phyloP scores from a whole-genome alignment of 768 basidiomycete species.

The Tylopilus felleus region DNA sequence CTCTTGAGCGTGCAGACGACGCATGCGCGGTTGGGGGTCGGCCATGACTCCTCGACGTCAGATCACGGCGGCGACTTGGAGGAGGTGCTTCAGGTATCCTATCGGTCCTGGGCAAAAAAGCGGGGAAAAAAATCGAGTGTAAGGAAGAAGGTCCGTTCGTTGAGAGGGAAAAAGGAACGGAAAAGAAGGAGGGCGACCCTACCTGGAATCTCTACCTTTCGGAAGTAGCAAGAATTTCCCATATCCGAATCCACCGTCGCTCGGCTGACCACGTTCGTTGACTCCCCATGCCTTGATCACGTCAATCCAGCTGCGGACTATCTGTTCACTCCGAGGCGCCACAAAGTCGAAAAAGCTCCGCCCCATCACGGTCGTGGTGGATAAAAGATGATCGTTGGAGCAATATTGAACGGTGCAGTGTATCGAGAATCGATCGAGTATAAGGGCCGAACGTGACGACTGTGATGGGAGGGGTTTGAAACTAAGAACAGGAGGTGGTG shows the following conservation, averaged over 20 bases:
- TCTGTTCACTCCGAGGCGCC: slow-evolving; percentile 54
- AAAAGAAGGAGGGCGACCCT: slow-evolving; percentile 1
- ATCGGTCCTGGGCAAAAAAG: slow-evolving; percentile 19
- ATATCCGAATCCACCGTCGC: slow-evolving; percentile 82
- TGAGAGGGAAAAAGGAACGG: not conserved
- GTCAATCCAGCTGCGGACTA: slow-evolving; percentile 71
- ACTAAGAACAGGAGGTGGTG: slow-evolving; percentile 34
- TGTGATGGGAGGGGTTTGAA: slow-evolving; percentile 67
- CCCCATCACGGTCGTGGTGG: slow-evolving; percentile 54
- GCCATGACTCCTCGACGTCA: slow-evolving; percentile 17
- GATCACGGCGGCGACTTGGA: slow-evolving; percentile 31
- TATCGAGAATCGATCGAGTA: slow-evolving; percentile 72
- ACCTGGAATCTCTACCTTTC: slow-evolving; percentile 62
- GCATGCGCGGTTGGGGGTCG: slow-evolving; percentile 4
- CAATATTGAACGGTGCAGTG: slow-evolving; percentile 67
- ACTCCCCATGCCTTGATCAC: slow-evolving; percentile 81
- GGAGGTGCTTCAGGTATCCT: slow-evolving; percentile 25
- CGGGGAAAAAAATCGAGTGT: not conserved
- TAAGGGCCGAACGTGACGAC: slow-evolving; percentile 73
- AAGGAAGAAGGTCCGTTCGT: not conserved
- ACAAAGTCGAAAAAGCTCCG: slow-evolving; percentile 79
- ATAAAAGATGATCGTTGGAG: slow-evolving; percentile 67
- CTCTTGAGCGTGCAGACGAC: slow-evolving; percentile 10
- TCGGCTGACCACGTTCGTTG: slow-evolving; percentile 78
- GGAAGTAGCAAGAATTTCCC: slow-evolving; percentile 60